Base-by-base conservation (phyloP, 176 grass and related monocot species). In the Oryza glaberrima region DNA sequence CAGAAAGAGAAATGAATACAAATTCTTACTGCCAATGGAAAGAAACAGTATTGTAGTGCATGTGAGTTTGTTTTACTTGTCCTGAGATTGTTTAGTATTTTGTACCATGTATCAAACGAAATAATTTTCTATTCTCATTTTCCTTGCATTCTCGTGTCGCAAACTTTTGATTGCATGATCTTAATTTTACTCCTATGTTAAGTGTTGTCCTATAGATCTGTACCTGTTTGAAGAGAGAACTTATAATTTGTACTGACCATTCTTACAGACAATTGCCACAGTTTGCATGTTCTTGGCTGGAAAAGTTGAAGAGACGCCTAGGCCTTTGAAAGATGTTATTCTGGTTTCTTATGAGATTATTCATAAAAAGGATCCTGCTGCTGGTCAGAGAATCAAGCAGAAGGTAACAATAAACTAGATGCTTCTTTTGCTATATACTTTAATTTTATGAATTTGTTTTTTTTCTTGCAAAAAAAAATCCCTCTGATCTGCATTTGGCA, bases 211-310 rank as follows among this genome's bases (percentile, higher is more conserved):
- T 73, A 54, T 56, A 67, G 74, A 79, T 3, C 36, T 73, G 67
- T 80, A 67, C 58, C 8, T 77, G 56, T 65, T 72, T 47, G 43
- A 48, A 73, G 70, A 73, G 48, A 30, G 73, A 49, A 34, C 9
- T 35, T 47, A 73, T 86, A 26, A 56, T 69, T 87, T 52, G 16
- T 54, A 70, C 83, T 80, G 70, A 87, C 64, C 65, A 54, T 71
- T 63, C 34, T 68, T 90, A 67, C 91, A 98, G 95, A 98, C 88
- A 69, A 94, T 98, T 74, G 95, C 95, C 30, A 98, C 95, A 25
- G 95, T 98, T 86, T 98, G 95, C 87, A 98, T 98, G 89, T 98
- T 98, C 88, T 91, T 98, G 81, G 95, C 95, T 86, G 95, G 91
- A 82, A 98, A 98, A 88, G 95, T 98, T 20, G 95, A 98, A 91